Evolutionary conservation across 2,329 filamentous ascomycete species (phyloP).

Genomic region (Aspergillus clavatus): DNA sequence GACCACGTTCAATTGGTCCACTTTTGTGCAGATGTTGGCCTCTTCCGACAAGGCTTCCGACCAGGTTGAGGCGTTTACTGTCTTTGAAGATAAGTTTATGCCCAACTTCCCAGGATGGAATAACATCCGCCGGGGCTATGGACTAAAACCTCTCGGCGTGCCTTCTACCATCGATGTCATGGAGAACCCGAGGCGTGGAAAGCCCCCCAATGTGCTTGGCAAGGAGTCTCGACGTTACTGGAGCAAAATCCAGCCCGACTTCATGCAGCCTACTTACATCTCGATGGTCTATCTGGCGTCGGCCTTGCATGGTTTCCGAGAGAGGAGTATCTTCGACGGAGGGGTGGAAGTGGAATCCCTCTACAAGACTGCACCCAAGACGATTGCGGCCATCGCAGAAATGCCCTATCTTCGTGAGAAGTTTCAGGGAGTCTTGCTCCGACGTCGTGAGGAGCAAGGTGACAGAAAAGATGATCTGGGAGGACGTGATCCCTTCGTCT

Average conservation of each 20-base stretch:
- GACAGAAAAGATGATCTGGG: constrained; percentile 13
- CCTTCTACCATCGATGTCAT: constrained; percentile 28
- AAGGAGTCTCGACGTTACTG: constrained; percentile 30
- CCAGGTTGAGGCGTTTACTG: constrained; percentile 56
- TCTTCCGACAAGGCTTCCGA: constrained; percentile 54
- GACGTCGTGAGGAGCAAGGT: constrained; percentile 24
- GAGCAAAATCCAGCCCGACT: constrained; percentile 35
- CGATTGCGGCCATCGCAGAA: constrained; percentile 31
- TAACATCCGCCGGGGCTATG: constrained; percentile 31
- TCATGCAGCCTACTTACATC: constrained; percentile 42
- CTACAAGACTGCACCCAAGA: constrained; percentile 30
- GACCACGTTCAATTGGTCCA: constrained; percentile 76
- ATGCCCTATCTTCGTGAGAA: constrained; percentile 40
- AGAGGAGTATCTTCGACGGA: constrained; percentile 32
- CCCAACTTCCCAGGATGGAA: constrained; percentile 71
- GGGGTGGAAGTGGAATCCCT: constrained; percentile 26
- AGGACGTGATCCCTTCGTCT: constrained; percentile 21
- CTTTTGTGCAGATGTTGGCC: constrained; percentile 65
- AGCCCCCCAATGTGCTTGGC: constrained; percentile 26
- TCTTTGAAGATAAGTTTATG: constrained; percentile 76
- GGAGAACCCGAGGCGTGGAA: constrained; percentile 23
- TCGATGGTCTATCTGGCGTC: constrained; percentile 42
- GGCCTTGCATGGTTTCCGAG: constrained; percentile 35
- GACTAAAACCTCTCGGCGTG: constrained; percentile 25
- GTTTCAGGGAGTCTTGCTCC: constrained; percentile 39